phyloP scores from a whole-genome alignment of 2,329 filamentous ascomycete species.

The Ophiognomonia clavigignenti-juglandacearum region DNA sequence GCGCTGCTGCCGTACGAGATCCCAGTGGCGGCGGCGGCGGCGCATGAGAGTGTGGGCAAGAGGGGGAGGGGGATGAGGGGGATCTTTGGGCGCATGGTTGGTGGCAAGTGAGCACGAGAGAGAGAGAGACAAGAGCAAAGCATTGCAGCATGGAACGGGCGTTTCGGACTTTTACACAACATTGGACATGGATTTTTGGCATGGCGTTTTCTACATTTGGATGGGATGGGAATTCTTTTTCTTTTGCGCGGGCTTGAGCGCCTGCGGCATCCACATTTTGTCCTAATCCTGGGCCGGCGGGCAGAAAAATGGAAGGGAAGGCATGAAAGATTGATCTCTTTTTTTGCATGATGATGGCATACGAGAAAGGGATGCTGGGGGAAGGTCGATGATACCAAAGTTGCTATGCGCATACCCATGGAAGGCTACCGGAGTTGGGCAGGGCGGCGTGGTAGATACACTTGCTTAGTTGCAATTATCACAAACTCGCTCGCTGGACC shows the following conservation, averaged over 20 bases:
- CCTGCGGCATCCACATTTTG: not conserved
- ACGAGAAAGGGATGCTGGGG: not conserved
- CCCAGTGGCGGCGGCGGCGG: slow-evolving; percentile 44
- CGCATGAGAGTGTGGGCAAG: no score
- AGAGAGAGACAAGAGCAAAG: no score
- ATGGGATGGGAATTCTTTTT: not conserved
- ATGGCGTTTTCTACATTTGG: not conserved
- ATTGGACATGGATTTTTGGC: no score
- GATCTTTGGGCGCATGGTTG: slow-evolving; percentile 45
- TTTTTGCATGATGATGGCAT: not conserved
- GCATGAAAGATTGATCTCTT: not conserved
- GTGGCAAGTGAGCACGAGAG: slow-evolving; percentile 24
- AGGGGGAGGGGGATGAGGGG: slow-evolving; percentile 36
- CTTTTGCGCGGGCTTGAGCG: not conserved
- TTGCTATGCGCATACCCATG: not conserved
- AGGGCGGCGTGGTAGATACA: no score
- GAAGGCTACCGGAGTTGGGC: no score
- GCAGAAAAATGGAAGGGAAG: not conserved
- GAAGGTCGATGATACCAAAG: not conserved
- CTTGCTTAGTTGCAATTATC: no score
- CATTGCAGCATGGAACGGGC: not conserved
- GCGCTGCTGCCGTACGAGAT: slow-evolving; percentile 51
- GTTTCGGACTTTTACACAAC: no score
- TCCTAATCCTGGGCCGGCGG: not conserved
- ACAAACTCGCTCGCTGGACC: no score